A percentile compares a stretch with the other conserved stretches of the same genome.
These are phyloP conservation scores for Amanita fuliginea DNA, from an alignment of 768 basidiomycete genomes.

Conservation along the genomic window DNA sequence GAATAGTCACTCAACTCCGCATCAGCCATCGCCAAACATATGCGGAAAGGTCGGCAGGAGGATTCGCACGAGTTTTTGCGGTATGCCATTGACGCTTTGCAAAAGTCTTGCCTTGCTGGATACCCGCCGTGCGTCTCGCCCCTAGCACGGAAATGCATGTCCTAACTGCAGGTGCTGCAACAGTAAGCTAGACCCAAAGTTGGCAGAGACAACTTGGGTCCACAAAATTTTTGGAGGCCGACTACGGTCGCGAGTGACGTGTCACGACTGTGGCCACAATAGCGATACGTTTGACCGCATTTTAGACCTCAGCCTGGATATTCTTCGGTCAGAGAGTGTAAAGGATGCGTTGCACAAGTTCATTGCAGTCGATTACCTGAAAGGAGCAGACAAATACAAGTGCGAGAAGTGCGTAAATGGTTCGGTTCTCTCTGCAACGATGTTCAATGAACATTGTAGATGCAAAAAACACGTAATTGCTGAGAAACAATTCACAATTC, in stretches of 20 bases:
- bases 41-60: conserved; percentile 88
- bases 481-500: conserved; percentile 81
- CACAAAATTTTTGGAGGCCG: conserved; percentile 91
- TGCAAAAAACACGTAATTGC: conserved; percentile 90
- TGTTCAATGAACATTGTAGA: conserved; percentile 26
- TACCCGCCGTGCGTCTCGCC: conserved; percentile 46
- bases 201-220: conserved; percentile 87
- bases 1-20: conserved; percentile 4
- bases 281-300: conserved; percentile 96
- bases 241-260: conserved; percentile 84
- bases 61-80: conserved; percentile 98
- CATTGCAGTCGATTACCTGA: conserved; percentile 69
- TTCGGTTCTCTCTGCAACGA: not conserved
- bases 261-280: conserved; percentile 68
- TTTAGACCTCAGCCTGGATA: conserved; percentile 89
- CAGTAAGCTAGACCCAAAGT: conserved; percentile 59
- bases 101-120: conserved; percentile 72
- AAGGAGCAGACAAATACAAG: conserved; percentile 92
- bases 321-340: conserved; percentile 49
- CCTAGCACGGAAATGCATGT: not conserved
- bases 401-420: conserved; percentile 79
- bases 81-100: conserved; percentile 85
- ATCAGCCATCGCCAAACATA: conserved; percentile 81
- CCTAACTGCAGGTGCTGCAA: not conserved
- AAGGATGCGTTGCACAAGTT: conserved; percentile 74